Percentiles rank a stretch among this genome's conserved stretches.
phyloP scores from a whole-genome alignment of 768 basidiomycete genomes.

The Postia placenta region DNA sequence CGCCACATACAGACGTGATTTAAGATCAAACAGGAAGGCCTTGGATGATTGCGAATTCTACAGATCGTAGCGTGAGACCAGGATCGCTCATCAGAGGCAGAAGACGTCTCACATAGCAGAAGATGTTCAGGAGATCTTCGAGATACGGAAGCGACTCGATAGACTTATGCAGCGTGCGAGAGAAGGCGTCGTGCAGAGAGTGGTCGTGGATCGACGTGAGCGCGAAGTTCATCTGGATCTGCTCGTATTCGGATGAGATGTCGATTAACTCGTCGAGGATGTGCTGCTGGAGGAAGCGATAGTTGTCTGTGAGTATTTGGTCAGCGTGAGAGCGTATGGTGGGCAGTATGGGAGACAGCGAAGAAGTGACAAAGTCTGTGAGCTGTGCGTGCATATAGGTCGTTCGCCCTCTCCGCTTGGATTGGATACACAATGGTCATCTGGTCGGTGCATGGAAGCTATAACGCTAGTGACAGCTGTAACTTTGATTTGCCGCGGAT shows the following conservation, averaged over 20 bases:
- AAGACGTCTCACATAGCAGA: slow-evolving; percentile 70
- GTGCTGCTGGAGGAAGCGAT: slow-evolving; percentile 84
- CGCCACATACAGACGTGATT: slow-evolving; percentile 83
- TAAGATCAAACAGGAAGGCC: slow-evolving; percentile 87
- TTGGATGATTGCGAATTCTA: slow-evolving; percentile 92
- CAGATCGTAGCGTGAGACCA: neutral
- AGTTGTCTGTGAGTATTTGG: slow-evolving; percentile 59
- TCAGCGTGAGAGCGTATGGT: too few species aligned
- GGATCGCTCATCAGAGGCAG: neutral
- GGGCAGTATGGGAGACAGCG: neutral
- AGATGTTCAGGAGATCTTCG: slow-evolving; percentile 83
- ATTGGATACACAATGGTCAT: too few species aligned
- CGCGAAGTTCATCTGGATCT: slow-evolving; percentile 79
- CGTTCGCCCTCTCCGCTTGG: too few species aligned
- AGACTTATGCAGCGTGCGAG: slow-evolving; percentile 80
- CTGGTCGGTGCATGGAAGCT: too few species aligned
- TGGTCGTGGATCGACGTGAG: slow-evolving; percentile 93
- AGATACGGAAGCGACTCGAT: slow-evolving; percentile 81
- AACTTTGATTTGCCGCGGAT: too few species aligned
- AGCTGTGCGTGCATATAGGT: neutral
- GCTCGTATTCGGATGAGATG: slow-evolving; percentile 67
- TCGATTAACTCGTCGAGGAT: slow-evolving; percentile 80
- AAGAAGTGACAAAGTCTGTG: neutral
- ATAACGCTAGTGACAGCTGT: too few species aligned
- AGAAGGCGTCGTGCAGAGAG: slow-evolving; percentile 88